A percentile compares a stretch with the other conserved stretches of the same genome.
phyloP scores from a whole-genome alignment of 2,329 filamentous ascomycete species.

The Apiospora marii region DNA sequence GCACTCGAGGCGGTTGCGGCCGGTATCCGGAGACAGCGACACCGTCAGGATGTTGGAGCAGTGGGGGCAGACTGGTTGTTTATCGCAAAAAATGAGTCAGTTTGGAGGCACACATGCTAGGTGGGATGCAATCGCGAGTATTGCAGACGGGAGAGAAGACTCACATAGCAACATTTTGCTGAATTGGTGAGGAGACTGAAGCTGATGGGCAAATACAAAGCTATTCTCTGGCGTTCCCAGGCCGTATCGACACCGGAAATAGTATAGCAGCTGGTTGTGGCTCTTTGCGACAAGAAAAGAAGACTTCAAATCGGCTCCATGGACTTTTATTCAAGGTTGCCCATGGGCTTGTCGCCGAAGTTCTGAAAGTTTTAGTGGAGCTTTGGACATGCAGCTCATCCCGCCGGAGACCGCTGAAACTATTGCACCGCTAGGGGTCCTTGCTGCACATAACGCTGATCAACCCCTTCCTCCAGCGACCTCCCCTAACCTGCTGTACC shows the following conservation, averaged over 20 bases:
- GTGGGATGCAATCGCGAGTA: conserved; percentile 32
- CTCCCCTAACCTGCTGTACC: not conserved
- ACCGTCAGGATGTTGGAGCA: conserved; percentile 87
- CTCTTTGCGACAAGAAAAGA: not conserved
- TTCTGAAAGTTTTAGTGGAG: conserved; percentile 28
- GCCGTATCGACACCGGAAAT: not conserved
- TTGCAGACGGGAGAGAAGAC: conserved; percentile 24
- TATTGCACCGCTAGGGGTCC: conserved; percentile 27
- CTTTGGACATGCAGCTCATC: conserved; percentile 23
- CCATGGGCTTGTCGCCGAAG: not conserved
- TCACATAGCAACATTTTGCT: conserved; percentile 29
- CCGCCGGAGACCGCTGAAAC: conserved; percentile 37
- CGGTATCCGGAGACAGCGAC: conserved; percentile 59
- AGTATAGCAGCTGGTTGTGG: not conserved
- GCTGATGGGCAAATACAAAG: not conserved
- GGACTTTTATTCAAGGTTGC: not conserved
- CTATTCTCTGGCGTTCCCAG: not conserved
- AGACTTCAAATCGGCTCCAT: not conserved
- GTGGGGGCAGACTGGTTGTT: conserved; percentile 74
- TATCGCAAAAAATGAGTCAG: not conserved
- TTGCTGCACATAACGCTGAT: not conserved
- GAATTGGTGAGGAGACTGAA: not conserved
- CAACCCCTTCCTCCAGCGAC: not conserved
- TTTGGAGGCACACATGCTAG: not conserved
- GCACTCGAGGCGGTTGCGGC: conserved; percentile 88